Conservation (phyloP, 2,329 filamentous ascomycete genomes). For the Colletotrichum tamarilloi region DNA sequence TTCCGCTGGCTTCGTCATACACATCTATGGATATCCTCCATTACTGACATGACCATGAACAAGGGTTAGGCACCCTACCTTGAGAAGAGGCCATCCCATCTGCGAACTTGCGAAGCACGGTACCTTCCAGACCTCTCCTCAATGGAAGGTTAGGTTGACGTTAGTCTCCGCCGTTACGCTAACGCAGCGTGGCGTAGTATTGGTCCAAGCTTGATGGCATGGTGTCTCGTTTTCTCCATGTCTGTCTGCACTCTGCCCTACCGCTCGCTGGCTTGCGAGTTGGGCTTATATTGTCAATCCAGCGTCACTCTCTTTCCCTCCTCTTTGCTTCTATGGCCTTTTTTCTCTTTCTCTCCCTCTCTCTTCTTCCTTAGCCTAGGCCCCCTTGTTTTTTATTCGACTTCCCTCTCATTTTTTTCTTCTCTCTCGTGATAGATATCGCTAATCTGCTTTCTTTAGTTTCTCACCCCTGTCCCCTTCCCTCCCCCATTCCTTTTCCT, state of each 20-base stretch:
- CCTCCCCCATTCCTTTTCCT: background rate
- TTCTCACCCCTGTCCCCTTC: background rate
- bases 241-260: conserved; percentile 31
- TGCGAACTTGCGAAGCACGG: too few species aligned
- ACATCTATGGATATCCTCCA: background rate
- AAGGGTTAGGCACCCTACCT: background rate
- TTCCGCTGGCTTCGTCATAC: conserved; percentile 7
- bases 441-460: background rate
- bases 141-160: conserved; percentile 1
- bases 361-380: too few species aligned
- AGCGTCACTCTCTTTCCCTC: background rate
- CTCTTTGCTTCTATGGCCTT: background rate
- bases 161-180: conserved; percentile 31
- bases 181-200: conserved; percentile 5
- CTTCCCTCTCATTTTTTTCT: background rate
- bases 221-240: background rate
- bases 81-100: too few species aligned
- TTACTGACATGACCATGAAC: background rate
- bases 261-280: background rate
- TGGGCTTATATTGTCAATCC: background rate
- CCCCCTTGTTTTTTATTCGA: background rate
- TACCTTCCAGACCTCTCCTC: too few species aligned
- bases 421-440: background rate
- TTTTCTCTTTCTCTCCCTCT: background rate
- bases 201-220: background rate